Percentiles rank a stretch among this genome's conserved stretches.
Conservation (phyloP, 441 rosid species). For the Croton setiger region DNA sequence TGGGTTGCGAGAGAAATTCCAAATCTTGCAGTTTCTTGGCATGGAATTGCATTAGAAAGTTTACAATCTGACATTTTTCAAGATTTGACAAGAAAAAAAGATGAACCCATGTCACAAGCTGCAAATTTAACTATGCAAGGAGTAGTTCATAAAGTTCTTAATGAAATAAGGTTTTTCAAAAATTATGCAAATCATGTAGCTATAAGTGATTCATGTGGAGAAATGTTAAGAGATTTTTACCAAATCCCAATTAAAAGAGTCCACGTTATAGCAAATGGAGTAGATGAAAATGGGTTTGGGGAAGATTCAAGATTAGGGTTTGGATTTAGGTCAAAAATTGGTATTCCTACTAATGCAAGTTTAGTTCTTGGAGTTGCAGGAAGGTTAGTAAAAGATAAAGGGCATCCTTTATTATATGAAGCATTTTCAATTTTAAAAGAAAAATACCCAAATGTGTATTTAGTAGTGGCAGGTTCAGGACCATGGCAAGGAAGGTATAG, state of each 20-base stretch:
- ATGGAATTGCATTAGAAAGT: conserved; percentile 87
- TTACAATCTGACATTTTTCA: conserved; percentile 74
- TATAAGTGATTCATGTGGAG: conserved; percentile 89
- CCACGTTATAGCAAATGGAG: conserved; percentile 87
- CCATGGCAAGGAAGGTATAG: conserved; percentile 82
- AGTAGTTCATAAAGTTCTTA: conserved; percentile 62
- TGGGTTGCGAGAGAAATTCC: conserved; percentile 59
- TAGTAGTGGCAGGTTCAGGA: conserved; percentile 77
- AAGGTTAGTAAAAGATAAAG: conserved; percentile 84
- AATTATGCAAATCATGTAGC: conserved; percentile 81
- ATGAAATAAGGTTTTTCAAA: conserved; percentile 83
- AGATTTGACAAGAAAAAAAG: conserved; percentile 62
- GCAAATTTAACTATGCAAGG: conserved; percentile 54
- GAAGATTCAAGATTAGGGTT: conserved; percentile 40
- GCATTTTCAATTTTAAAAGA: conserved; percentile 50
- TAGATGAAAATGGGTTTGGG: conserved; percentile 58
- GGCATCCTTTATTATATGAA: conserved; percentile 65
- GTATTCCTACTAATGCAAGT: conserved; percentile 52
- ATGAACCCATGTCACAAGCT: conserved; percentile 52
- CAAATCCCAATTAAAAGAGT: conserved; percentile 79
- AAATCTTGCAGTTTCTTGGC: conserved; percentile 86
- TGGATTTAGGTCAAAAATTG: conserved; percentile 53
- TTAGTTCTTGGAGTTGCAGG: conserved; percentile 80
- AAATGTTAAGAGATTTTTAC: conserved; percentile 82
- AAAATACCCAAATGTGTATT: conserved; percentile 42